Conservation (phyloP, 2,329 filamentous ascomycete species). For the Fusarium tupiense region DNA sequence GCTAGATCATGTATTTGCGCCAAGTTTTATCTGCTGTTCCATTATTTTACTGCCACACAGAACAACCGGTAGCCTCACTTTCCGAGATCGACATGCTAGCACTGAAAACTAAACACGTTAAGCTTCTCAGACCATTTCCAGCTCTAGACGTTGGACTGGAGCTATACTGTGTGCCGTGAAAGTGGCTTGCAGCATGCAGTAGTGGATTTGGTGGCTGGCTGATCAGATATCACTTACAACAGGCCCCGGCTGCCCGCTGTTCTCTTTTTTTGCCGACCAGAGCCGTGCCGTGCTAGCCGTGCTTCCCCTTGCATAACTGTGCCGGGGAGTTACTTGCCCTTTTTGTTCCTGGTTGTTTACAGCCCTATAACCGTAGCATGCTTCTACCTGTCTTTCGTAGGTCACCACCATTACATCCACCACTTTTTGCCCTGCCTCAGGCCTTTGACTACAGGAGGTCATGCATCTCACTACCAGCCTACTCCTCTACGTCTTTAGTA, state of each 20-base stretch:
- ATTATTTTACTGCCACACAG: neutral
- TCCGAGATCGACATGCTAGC: neutral
- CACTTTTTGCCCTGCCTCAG: neutral
- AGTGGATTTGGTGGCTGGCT: neutral
- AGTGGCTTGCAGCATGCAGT: neutral
- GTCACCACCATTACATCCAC: neutral
- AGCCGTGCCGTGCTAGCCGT: neutral
- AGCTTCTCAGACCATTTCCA: neutral
- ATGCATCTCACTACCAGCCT: neutral
- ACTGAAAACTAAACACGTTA: fast-evolving
- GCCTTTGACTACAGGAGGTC: neutral
- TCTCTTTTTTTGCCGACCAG: neutral
- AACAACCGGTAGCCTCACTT: neutral
- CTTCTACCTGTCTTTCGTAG: neutral
- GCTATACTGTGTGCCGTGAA: neutral
- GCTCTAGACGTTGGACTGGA: neutral
- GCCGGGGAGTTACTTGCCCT: neutral
- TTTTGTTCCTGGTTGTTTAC: neutral
- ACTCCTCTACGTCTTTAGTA: neutral
- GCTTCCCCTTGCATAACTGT: neutral
- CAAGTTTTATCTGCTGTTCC: neutral
- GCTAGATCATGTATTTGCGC: neutral
- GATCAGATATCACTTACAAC: neutral
- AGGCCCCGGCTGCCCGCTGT: neutral
- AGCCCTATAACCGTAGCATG: neutral